A percentile compares a stretch with the other conserved stretches of the same genome.
phyloP scores from a whole-genome alignment of 768 basidiomycete species.

The Panus rudis region DNA sequence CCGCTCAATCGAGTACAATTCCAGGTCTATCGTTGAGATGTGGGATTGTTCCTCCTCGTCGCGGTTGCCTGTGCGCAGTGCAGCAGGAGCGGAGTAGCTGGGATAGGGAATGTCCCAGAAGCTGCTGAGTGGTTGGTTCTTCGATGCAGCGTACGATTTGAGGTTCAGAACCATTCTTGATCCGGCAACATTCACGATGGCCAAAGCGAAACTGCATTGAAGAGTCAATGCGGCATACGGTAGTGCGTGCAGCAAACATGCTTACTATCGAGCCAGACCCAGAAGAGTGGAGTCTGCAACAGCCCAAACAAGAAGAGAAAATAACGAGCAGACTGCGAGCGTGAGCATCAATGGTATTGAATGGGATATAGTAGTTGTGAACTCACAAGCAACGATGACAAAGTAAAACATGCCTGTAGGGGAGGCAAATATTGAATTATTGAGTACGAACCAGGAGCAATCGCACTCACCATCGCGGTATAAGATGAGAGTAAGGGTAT shows the following conservation, averaged over 20 bases:
- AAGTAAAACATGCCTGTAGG: constrained; percentile 24
- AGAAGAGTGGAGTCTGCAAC: constrained; percentile 18
- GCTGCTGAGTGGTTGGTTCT: background rate
- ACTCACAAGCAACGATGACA: constrained; percentile 19
- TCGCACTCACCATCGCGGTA: constrained; percentile 23
- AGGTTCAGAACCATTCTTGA: constrained; percentile 23
- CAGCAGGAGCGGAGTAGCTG: background rate
- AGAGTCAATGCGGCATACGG: background rate
- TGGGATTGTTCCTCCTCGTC: background rate
- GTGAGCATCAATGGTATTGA: background rate
- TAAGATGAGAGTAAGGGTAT: constrained; percentile 17
- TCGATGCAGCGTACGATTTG: constrained; percentile 16
- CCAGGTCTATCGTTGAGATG: constrained; percentile 10
- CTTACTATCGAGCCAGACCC: constrained; percentile 23
- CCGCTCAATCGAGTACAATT: constrained; percentile 21
- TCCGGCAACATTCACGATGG: constrained; percentile 22
- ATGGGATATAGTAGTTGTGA: background rate
- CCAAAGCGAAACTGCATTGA: constrained; percentile 18
- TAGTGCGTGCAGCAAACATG: background rate
- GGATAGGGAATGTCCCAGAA: constrained; percentile 1
- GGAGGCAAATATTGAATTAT: too few species aligned
- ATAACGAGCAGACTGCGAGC: constrained; percentile 18
- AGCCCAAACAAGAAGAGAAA: constrained; percentile 22
- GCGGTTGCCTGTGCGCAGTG: background rate
- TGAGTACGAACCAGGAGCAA: background rate